Evolutionary conservation across 768 basidiomycete genomes (phyloP), one percentile per base, ranked within the genome.

Genomic region (Austroboletus festivus): DNA sequence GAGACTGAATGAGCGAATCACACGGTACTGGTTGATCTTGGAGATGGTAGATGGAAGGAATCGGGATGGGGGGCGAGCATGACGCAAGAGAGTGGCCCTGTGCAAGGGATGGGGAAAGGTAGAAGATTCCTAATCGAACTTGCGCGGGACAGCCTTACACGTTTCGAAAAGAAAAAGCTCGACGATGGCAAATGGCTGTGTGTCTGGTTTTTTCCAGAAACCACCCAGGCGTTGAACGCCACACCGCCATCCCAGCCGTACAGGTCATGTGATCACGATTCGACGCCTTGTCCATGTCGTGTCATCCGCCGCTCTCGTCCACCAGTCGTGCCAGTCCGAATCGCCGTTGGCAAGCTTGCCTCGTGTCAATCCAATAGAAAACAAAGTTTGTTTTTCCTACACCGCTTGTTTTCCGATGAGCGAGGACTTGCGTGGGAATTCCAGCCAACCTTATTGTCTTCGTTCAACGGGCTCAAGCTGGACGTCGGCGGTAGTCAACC

Each of bases 241-340:
- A 18, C 16, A 13, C 18, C 35, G 18, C 28, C 28, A n/a, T n/a
- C n/a, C n/a, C n/a, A n/a, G 28, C 28, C 28, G 28, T 28, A 28
- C 5, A 6, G 28, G 12, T 58, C 59, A 61, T 38, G 60, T 61
- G 59, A 56, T 35, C 18, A 20, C 28, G n/a, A n/a, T n/a, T n/a
- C n/a, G n/a, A n/a, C n/a, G n/a, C n/a, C n/a, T n/a, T n/a, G n/a
- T n/a, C n/a, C n/a, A n/a, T n/a, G n/a, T n/a, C 28, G 28, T 28
- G 28, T 12, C 28, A 28, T 28, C 28, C 12, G 7, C 28, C 28
- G 28, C 28, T 28, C 28, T 28, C 28, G 7, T 12, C 7, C 28
- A 28, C 28, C 28, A 28, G 28, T 40, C 38, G 20, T 38, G 35
- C 35, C 44, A n/a, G n/a, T n/a, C n/a, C n/a, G n/a, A 46, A 28